Base-by-base conservation (phyloP, 139 green algal genomes). In the Tetradesmus lagerheimii region DNA sequence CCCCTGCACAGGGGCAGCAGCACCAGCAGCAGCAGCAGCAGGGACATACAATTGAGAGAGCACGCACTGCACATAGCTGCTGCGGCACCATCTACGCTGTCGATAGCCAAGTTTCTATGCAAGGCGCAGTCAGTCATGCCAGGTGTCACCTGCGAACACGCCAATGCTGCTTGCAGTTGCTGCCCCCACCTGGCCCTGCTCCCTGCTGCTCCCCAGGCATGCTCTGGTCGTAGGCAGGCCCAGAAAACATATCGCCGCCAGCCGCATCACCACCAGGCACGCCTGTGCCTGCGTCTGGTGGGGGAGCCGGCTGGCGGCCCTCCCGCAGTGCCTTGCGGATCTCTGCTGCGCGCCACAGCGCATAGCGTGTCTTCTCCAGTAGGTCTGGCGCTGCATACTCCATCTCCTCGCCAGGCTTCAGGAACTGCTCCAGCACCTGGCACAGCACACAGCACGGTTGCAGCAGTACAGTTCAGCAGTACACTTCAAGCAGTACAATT, bases 281-380 rank as follows among this genome's bases (percentile, higher is more conserved):
- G 67, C 12, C 62, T 5, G 9, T 38, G 43, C 45, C 81, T 77
- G 84, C 84, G 35, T 39, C 45, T 76, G 94, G 92, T 38, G 93
- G 93, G 34, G 96, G 91, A 16, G 79, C 89, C 0, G 96, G 96
- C 39, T 87, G 45, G 15, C 95, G 89, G n/a, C 97, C 96, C 92
- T 98, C 96, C 4, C 94, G 89, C 1, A 98, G 47, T 0, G 97
- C 97, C 89, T 97, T 98, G 84, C 93, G 91, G 29, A 99, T 97
- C 43, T 99, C 97, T 16, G 97, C 94, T 0, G 97, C 97, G 4
- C 97, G 94, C 97, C 97, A 99, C 8, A 94, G 89, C 1, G 96
- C 95, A 83, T 98, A 99, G 39, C 94, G 93, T 74, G 97, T 94
- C 94, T 97, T 97, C 86, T 97, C 93, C 41, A 92, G 53, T 31